Conservation (phyloP, 225 moss, liverwort and hornwort species). For the Sphagnum tenellum region DNA sequence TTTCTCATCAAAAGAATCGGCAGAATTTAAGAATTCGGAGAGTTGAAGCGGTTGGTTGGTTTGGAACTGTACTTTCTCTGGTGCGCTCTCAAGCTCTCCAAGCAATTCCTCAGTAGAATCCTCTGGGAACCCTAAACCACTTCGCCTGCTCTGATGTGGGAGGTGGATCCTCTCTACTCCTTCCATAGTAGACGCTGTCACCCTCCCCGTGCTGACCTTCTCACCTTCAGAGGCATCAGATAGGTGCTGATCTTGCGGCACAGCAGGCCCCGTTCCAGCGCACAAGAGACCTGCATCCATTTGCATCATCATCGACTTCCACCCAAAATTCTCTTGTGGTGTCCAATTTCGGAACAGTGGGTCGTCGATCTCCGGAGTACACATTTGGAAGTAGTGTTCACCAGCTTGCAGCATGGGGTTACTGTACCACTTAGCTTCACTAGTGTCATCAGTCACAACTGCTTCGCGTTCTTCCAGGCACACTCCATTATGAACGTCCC, state of each 20-base stretch:
- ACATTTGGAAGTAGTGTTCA: constrained; percentile 20
- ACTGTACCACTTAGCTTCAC: constrained; percentile 41
- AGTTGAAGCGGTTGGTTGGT: too few species aligned
- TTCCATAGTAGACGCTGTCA: constrained; percentile 2
- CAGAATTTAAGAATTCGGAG: too few species aligned
- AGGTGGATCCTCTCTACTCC: constrained; percentile 1
- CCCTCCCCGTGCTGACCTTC: not conserved
- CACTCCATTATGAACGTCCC: too few species aligned
- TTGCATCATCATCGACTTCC: constrained; percentile 22
- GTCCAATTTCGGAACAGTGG: constrained; percentile 23
- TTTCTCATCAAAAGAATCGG: too few species aligned
- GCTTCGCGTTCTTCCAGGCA: too few species aligned
- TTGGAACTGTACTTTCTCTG: constrained; percentile 19
- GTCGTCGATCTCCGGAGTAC: constrained; percentile 22
- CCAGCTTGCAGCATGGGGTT: constrained; percentile 40
- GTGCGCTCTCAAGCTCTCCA: constrained; percentile 31
- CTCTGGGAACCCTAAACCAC: constrained; percentile 2
- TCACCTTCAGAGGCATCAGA: not conserved
- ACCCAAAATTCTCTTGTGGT: not conserved
- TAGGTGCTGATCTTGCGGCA: too few species aligned
- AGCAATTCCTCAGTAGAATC: constrained; percentile 29
- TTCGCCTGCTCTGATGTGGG: constrained; percentile 1
- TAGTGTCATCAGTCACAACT: too few species aligned
- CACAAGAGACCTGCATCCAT: constrained; percentile 5
- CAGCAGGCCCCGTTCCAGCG: not conserved